Conservation (phyloP, 176 grass and related monocot species). For the Pontederia paniculata region DNA sequence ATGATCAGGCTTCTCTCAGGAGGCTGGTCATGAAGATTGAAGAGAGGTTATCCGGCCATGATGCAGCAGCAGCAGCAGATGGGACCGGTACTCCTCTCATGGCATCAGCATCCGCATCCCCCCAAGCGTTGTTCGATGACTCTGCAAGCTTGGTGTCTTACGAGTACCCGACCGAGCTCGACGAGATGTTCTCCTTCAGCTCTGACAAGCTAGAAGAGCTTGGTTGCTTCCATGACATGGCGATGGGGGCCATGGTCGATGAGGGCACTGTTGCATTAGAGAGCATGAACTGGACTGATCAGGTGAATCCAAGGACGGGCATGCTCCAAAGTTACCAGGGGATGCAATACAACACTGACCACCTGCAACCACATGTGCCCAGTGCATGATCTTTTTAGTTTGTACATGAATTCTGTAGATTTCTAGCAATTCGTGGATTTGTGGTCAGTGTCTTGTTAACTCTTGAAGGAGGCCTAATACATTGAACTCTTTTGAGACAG, state of each 20-base stretch:
- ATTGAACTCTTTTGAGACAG: too few species aligned
- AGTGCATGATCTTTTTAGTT: too few species aligned
- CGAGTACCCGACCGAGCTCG: constrained; percentile 32
- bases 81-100: constrained; percentile 20
- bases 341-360: too few species aligned
- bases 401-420: too few species aligned
- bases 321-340: too few species aligned
- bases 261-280: background rate
- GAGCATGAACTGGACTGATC: background rate
- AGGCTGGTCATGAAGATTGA: constrained; percentile 54
- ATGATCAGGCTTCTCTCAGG: constrained; percentile 34
- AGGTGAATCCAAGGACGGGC: too few species aligned
- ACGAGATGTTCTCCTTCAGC: constrained; percentile 54
- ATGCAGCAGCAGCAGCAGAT: background rate
- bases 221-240: constrained; percentile 32
- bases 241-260: background rate
- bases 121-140: background rate
- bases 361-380: too few species aligned
- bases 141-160: constrained; percentile 6
- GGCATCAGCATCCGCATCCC: background rate
- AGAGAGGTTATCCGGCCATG: constrained; percentile 5
- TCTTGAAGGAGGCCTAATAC: too few species aligned
- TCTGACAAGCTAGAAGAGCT: constrained; percentile 53
- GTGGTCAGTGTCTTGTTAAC: too few species aligned
- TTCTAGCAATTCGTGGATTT: too few species aligned